Evolutionary conservation across 805 yeast species (phyloP).

Genomic region (Candida dendrica): DNA sequence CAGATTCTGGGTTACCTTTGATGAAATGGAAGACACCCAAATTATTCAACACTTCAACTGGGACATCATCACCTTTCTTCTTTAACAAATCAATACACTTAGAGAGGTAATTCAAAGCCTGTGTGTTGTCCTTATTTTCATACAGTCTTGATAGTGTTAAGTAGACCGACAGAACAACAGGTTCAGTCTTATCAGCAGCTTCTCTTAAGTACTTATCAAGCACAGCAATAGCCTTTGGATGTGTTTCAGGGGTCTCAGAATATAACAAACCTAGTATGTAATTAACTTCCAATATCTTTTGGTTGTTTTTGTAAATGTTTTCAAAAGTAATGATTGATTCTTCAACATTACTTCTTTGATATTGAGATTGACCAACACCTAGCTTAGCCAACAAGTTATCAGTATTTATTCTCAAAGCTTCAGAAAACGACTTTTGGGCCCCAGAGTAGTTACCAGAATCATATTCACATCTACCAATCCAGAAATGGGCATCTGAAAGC

Average conservation of each 20-base stretch:
- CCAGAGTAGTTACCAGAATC: slow-evolving; percentile 50
- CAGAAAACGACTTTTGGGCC: slow-evolving; percentile 68
- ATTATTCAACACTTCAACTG: slow-evolving; percentile 66
- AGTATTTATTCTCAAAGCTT: slow-evolving; percentile 59
- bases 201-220: slow-evolving; percentile 67
- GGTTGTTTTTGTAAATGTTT: slow-evolving; percentile 54
- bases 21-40: slow-evolving; percentile 77
- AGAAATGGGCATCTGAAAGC: slow-evolving; percentile 60
- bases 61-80: slow-evolving; percentile 25
- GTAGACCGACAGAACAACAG: slow-evolving; percentile 55
- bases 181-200: slow-evolving; percentile 52
- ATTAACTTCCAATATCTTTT: slow-evolving; percentile 66
- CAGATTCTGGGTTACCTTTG: slow-evolving; percentile 50
- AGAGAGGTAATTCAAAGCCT: slow-evolving; percentile 56
- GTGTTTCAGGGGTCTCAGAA: slow-evolving; percentile 27
- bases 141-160: slow-evolving; percentile 62
- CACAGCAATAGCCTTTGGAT: slow-evolving; percentile 48
- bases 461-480: slow-evolving; percentile 81
- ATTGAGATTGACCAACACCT: slow-evolving; percentile 83
- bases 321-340: slow-evolving; percentile 88
- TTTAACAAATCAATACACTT: slow-evolving; percentile 49
- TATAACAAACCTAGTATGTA: slow-evolving; percentile 73
- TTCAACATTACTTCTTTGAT: slow-evolving; percentile 62
- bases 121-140: slow-evolving; percentile 60
- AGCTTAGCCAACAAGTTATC: slow-evolving; percentile 62